These are phyloP conservation scores for Aspergillus steynii DNA, from an alignment of 495 filamentous ascomycete species.

Conservation along the genomic window DNA sequence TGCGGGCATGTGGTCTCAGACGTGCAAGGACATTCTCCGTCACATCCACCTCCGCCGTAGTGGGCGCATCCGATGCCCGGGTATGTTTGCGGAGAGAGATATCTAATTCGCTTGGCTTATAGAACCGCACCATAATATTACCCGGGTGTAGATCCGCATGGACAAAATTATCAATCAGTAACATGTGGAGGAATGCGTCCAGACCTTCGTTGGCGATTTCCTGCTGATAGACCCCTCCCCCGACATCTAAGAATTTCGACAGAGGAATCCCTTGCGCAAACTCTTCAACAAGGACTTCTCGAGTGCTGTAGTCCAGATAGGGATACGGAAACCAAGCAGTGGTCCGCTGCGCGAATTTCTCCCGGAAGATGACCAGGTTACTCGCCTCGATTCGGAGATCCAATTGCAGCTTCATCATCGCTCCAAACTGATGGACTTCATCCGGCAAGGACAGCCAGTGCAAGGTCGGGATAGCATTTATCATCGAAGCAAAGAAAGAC, in stretches of 20 bases:
- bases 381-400: conserved; percentile 94
- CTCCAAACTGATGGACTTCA: conserved; percentile 89
- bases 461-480: conserved; percentile 90
- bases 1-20: conserved; percentile 68
- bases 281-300: conserved; percentile 92
- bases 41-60: conserved; percentile 62
- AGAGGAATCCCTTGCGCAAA: conserved; percentile 94
- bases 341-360: conserved; percentile 83
- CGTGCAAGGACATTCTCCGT: conserved; percentile 82
- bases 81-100: conserved; percentile 56
- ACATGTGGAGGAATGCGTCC: conserved; percentile 97
- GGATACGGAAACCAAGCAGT: conserved; percentile 97
- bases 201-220: conserved; percentile 96
- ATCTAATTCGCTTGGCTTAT: conserved; percentile 72
- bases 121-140: conserved; percentile 99
- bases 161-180: conserved; percentile 96
- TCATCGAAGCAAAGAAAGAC: conserved; percentile 81
- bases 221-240: conserved; percentile 87
- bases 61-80: conserved; percentile 54
- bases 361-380: conserved; percentile 85
- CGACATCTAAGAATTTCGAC: conserved; percentile 83
- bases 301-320: conserved; percentile 85
- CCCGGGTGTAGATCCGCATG: conserved; percentile 98
- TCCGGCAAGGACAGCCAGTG: conserved; percentile 97
- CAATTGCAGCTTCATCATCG: conserved; percentile 97